Conservation (phyloP, 345 rosid genomes). For the Raphanus raphanistrum region DNA sequence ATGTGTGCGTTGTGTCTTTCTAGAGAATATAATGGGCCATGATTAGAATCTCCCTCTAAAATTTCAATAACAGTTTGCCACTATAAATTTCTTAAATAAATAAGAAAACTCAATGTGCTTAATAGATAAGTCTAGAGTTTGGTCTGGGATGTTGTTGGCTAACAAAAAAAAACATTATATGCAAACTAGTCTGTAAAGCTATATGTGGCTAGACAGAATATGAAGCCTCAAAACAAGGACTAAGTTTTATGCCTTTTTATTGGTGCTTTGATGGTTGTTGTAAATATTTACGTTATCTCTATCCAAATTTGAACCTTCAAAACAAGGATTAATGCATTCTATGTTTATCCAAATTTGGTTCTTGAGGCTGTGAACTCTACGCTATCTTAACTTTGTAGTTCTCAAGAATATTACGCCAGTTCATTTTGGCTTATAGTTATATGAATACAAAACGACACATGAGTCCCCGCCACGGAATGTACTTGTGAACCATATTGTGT, state of each 20-base stretch:
- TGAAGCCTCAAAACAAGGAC: neutral
- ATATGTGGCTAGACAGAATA: neutral
- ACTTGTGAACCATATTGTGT: slow-evolving; percentile 12
- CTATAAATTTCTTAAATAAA: neutral
- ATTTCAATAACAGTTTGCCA: neutral
- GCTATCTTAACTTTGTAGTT: neutral
- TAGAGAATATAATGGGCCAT: neutral
- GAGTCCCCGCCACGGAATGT: slow-evolving; percentile 4
- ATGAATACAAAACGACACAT: slow-evolving; percentile 3
- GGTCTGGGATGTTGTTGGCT: neutral
- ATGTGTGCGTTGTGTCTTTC: neutral
- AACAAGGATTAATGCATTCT: neutral
- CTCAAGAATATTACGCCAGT: neutral
- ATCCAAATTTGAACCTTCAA: neutral
- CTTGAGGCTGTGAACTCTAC: neutral
- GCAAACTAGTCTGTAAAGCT: neutral
- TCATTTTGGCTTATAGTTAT: neutral
- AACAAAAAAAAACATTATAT: neutral
- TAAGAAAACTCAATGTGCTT: neutral
- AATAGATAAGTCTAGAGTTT: neutral
- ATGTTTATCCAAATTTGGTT: neutral
- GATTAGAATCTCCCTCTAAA: neutral
- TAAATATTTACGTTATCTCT: neutral
- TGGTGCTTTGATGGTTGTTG: neutral
- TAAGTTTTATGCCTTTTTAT: neutral